Evolutionary conservation across 805 yeast species (phyloP).

Genomic region (Brettanomyces anomalus): DNA sequence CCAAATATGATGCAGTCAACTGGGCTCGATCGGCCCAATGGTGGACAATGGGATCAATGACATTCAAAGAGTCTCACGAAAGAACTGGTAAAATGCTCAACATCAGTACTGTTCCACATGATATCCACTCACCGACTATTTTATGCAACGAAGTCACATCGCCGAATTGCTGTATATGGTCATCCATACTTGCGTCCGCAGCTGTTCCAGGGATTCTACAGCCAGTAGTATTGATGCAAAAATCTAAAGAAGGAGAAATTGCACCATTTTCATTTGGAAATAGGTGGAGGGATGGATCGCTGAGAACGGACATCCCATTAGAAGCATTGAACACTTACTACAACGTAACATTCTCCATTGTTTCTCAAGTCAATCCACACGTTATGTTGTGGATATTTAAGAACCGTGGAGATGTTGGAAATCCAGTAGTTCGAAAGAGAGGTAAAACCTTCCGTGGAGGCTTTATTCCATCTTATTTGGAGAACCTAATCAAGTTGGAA

Average conservation of each 20-base stretch:
- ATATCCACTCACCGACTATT: slow-evolving; percentile 74
- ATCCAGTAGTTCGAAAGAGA: slow-evolving; percentile 57
- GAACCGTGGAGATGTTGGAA: slow-evolving; percentile 73
- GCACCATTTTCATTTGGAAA: slow-evolving; percentile 66
- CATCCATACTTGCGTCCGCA: slow-evolving; percentile 63
- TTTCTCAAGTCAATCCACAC: slow-evolving; percentile 80
- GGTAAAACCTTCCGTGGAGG: slow-evolving; percentile 67
- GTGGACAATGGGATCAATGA: slow-evolving; percentile 65
- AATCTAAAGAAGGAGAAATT: slow-evolving; percentile 26
- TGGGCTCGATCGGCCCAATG: slow-evolving; percentile 66
- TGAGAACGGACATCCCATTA: slow-evolving; percentile 72
- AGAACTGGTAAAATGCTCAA: slow-evolving; percentile 64
- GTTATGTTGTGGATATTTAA: slow-evolving; percentile 67
- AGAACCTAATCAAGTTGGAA: slow-evolving; percentile 62
- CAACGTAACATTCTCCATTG: slow-evolving; percentile 67
- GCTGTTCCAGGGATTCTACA: slow-evolving; percentile 79
- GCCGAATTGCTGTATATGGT: slow-evolving; percentile 79
- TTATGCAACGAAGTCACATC: slow-evolving; percentile 69
- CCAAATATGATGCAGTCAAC: slow-evolving; percentile 62
- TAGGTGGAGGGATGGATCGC: slow-evolving; percentile 72
- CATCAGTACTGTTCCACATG: slow-evolving; percentile 73
- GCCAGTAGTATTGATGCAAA: slow-evolving; percentile 74
- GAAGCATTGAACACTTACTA: slow-evolving; percentile 66
- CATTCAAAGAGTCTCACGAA: slow-evolving; percentile 61
- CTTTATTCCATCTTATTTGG: slow-evolving; percentile 61